phyloP scores from a whole-genome alignment of 352 stramenopile species.

The Phytophthora sojae region DNA sequence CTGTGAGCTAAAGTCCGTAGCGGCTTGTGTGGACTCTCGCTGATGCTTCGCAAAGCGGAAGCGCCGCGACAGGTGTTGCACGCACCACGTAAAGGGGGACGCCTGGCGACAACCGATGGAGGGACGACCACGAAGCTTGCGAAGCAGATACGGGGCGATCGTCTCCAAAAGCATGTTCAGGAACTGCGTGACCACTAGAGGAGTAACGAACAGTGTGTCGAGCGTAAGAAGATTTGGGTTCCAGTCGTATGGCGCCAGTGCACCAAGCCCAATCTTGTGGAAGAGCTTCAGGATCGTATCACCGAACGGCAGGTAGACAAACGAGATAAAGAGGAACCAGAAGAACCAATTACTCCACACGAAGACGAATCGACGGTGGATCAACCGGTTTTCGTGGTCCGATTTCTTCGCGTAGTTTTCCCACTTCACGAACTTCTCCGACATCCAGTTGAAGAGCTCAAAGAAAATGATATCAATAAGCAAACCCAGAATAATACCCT shows the following conservation, averaged over 20 bases:
- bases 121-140: conserved; percentile 76
- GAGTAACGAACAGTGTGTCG: conserved; percentile 90
- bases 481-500: conserved; percentile 82
- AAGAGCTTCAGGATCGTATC: conserved; percentile 71
- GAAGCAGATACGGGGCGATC: conserved; percentile 84
- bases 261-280: conserved; percentile 52
- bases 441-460: conserved; percentile 90
- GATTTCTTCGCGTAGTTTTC: conserved; percentile 91
- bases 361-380: conserved; percentile 90
- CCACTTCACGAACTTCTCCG: conserved; percentile 87
- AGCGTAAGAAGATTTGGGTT: conserved; percentile 78
- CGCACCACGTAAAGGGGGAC: conserved; percentile 67
- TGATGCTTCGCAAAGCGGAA: conserved; percentile 45
- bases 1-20: conserved; percentile 18
- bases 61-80: conserved; percentile 45
- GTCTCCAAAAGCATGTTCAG: conserved; percentile 91
- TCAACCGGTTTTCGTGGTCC: conserved; percentile 87
- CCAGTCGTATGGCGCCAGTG: conserved; percentile 76
- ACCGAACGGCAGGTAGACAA: conserved; percentile 91
- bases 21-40: conserved; percentile 20
- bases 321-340: conserved; percentile 91
- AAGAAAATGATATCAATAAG: conserved; percentile 93
- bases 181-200: conserved; percentile 89
- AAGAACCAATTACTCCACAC: conserved; percentile 94
- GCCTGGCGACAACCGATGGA: conserved; percentile 69